Evolutionary conservation across 371 early-diverging fungal genomes (phyloP).

Genomic region (Catenaria anguillulae): DNA sequence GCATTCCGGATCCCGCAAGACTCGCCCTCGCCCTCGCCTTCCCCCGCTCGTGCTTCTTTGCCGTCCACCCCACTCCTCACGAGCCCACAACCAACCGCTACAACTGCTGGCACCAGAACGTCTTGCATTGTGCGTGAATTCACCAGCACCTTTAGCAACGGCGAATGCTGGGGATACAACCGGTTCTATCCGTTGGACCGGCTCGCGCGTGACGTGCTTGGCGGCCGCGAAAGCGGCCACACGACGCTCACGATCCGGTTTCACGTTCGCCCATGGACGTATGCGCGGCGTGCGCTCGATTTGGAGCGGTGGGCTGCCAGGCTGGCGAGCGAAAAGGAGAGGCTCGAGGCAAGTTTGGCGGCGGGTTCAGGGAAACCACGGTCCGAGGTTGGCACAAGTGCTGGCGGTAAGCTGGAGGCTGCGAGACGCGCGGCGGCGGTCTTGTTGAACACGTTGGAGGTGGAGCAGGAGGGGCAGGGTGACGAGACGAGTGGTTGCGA

Average conservation of each 20-base stretch:
- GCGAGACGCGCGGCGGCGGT: not conserved
- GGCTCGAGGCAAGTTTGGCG: not conserved
- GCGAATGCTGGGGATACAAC: not conserved
- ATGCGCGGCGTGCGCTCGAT: slow-evolving; percentile 13
- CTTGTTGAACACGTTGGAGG: not conserved
- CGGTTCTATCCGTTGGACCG: not conserved
- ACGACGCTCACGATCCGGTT: slow-evolving; percentile 13
- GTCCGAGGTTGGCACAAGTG: not conserved
- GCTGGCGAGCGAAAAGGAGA: not conserved
- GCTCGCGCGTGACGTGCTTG: slow-evolving; percentile 10
- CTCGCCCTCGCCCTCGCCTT: too few species aligned
- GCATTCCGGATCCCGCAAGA: too few species aligned
- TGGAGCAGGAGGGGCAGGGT: not conserved
- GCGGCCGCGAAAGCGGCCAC: slow-evolving; percentile 3
- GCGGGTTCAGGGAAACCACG: not conserved
- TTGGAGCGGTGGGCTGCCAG: slow-evolving; percentile 8
- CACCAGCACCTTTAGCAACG: not conserved
- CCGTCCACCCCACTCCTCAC: not conserved
- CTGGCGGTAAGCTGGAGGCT: not conserved
- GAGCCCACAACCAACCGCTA: not conserved
- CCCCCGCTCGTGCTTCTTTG: not conserved
- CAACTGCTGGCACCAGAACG: not conserved
- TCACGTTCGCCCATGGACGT: slow-evolving; percentile 16
- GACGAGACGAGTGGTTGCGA: too few species aligned
- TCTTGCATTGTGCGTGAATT: not conserved